Base-by-base conservation (phyloP, 495 filamentous ascomycete species). In the Penicillium dipodomyicola region DNA sequence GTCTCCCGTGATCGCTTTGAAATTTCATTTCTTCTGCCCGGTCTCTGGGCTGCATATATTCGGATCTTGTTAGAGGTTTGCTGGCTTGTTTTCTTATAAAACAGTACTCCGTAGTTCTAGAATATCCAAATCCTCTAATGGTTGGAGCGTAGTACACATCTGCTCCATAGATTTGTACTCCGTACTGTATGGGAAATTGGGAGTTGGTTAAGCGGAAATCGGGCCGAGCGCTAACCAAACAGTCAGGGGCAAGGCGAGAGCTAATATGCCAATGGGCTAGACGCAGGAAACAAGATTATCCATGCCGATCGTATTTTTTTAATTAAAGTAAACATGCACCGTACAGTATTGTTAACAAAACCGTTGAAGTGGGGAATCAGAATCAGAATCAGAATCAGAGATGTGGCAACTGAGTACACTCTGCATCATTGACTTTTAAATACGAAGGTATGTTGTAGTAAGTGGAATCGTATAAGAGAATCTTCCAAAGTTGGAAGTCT, bases 1-100 rank as follows among this genome's bases (percentile, higher is more conserved):
- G 23, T 27, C 46, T 52, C 54, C 37, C 42, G 35, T 32, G 35
- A n/a, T 22, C 45, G n/a, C 6, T 46, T 56, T 54, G 58, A 32
- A 58, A 50, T 67, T 59, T 59, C 15, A 55, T 53, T 63, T 56
- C 25, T 48, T 54, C 39, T 57, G 30, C 49, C 48, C 49, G 3
- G 40, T 27, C 49, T 25, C 27, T 20, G 42, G 52, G 52, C 32
- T 54, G 52, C 47, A 54, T 35, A 59, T 56, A 55, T 56, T n/a
- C 20, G 22, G 9, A 5, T 10, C 27, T 29, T 42, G n/a, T 2
- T 42, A 42, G n/a, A 42, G n/a, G 19, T 14, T 30, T 10, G 8
- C 2, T 42, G 11, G 39, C 5, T 41, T 41, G 39, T 23, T 4
- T 23, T 23, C 22, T 23, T 41, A 35, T 12, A 35, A 35, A 11